A percentile compares a stretch with the other conserved stretches of the same genome.
These are phyloP conservation scores for Colletotrichum lentis DNA, from an alignment of 2,329 filamentous ascomycete genomes.

Conservation along the genomic window DNA sequence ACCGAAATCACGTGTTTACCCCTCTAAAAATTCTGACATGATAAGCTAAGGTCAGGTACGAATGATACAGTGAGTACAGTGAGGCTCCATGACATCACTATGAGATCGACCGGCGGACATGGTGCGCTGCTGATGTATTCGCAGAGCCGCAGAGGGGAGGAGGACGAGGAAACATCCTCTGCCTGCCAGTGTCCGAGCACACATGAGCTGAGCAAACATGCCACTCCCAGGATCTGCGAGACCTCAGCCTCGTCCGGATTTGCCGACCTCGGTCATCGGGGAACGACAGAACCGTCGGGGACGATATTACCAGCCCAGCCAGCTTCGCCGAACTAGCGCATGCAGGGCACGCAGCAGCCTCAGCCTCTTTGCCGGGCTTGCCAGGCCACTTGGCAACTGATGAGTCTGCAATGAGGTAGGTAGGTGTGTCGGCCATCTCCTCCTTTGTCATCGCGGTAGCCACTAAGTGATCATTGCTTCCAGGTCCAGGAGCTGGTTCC, in stretches of 20 bases:
- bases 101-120: background rate
- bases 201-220: background rate
- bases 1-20: slow-evolving; percentile 25
- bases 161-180: background rate
- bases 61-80: slow-evolving; percentile 9
- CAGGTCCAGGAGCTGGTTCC: slow-evolving; percentile 1
- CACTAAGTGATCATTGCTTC: slow-evolving; percentile 20
- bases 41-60: slow-evolving; percentile 21
- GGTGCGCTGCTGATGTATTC: background rate
- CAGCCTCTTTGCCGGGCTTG: background rate
- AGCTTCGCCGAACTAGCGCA: slow-evolving; percentile 1
- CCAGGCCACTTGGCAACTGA: background rate
- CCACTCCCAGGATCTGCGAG: slow-evolving; percentile 7
- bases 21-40: slow-evolving; percentile 27
- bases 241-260: slow-evolving; percentile 17
- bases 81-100: slow-evolving; percentile 32
- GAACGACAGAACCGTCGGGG: background rate
- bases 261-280: slow-evolving; percentile 7
- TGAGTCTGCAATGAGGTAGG: background rate
- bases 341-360: slow-evolving; percentile 8
- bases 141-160: background rate
- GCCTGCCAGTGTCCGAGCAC: background rate
- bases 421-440: background rate
- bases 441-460: slow-evolving; percentile 11
- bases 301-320: slow-evolving; percentile 19